Evolutionary conservation across 2,329 filamentous ascomycete species (phyloP).

Genomic region (Diaporthe velutina): DNA sequence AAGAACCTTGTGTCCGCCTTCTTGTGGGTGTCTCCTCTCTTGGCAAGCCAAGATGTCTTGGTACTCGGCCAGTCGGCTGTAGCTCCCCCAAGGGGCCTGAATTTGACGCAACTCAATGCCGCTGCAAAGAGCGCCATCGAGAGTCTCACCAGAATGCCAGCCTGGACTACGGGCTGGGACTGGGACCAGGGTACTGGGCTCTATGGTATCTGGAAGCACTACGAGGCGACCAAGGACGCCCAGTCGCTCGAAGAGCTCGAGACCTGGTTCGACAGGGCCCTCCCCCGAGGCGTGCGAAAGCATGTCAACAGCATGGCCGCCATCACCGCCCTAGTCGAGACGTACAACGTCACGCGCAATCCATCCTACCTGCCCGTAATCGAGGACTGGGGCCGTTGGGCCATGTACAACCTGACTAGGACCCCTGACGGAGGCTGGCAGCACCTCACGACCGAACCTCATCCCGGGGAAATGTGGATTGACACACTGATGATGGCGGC

Average conservation of each 20-base stretch:
- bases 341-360: neutral
- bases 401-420: slow-evolving; percentile 6
- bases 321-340: slow-evolving; percentile 1
- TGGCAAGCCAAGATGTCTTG: slow-evolving; percentile 13
- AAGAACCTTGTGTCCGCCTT: neutral
- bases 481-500: slow-evolving; percentile 10
- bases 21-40: neutral
- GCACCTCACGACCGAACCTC: neutral
- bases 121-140: slow-evolving; percentile 10
- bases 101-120: slow-evolving; percentile 9
- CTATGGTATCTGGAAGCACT: slow-evolving; percentile 11
- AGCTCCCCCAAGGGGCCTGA: neutral
- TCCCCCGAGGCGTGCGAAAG: neutral
- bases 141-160: slow-evolving; percentile 12
- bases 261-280: neutral
- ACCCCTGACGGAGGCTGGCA: slow-evolving; percentile 17
- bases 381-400: neutral
- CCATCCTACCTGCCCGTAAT: slow-evolving; percentile 4
- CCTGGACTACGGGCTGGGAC: slow-evolving; percentile 9
- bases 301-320: slow-evolving; percentile 17
- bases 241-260: neutral
- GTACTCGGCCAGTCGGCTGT: neutral
- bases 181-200: slow-evolving; percentile 6
- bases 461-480: neutral
- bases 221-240: neutral